These are phyloP conservation scores for Hypoxylon subgilvum DNA, from an alignment of 495 filamentous ascomycete species.

Conservation along the genomic window DNA sequence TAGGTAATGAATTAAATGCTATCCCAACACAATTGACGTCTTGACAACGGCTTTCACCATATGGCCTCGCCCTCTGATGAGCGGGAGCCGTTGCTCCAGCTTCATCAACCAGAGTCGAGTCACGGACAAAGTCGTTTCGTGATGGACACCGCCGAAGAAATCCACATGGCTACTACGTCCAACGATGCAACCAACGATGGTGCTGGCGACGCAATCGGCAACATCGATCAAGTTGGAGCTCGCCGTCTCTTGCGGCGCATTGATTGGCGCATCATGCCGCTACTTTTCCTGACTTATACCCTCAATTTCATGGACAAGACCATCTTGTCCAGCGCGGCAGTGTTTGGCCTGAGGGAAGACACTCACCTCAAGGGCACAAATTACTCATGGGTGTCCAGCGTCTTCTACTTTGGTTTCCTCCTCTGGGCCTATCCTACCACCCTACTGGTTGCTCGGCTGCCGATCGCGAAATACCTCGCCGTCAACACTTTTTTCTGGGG, in stretches of 20 bases:
- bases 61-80: neutral
- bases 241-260: conserved; percentile 40
- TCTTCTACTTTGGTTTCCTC: conserved; percentile 48
- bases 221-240: conserved; percentile 24
- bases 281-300: conserved; percentile 40
- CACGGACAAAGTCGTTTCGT: neutral
- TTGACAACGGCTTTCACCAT: too few species aligned
- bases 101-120: conserved; percentile 15
- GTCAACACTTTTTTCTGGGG: conserved; percentile 58
- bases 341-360: conserved; percentile 45
- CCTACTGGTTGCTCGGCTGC: conserved; percentile 38
- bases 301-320: conserved; percentile 50
- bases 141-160: conserved; percentile 14
- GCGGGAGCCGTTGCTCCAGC: conserved; percentile 19
- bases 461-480: conserved; percentile 42
- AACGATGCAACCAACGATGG: neutral
- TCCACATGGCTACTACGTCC: neutral
- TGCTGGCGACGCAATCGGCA: neutral
- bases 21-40: too few species aligned
- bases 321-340: conserved; percentile 43
- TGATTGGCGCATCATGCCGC: conserved; percentile 40
- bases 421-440: conserved; percentile 42
- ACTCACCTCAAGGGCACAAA: conserved; percentile 43
- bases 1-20: too few species aligned
- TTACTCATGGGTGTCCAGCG: conserved; percentile 46